Base-by-base conservation (phyloP, 371 early-diverging fungal species). In the Syncephalastrum racemosum region DNA sequence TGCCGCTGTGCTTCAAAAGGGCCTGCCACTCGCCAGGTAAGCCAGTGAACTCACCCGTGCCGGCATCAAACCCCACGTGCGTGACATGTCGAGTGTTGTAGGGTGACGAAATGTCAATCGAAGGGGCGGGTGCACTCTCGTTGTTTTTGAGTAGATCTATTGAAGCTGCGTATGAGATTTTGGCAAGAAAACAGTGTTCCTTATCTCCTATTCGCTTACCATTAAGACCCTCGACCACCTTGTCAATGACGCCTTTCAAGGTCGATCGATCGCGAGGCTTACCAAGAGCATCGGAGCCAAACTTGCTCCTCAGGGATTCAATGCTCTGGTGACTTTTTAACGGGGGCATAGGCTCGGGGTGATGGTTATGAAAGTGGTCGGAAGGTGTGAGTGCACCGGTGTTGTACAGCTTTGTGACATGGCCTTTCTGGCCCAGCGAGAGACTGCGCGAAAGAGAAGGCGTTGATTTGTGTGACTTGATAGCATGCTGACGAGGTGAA, bases 1-100 rank as follows among this genome's bases (percentile, higher is more conserved):
- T 97, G 39, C 97, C 97, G 36, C 96, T 90, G 59, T 92, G 89
- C 58, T 86, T 81, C 16, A 98, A 79, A 62, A 98, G 73, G 27
- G 82, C 73, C 49, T 92, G 88, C 98, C 98, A 98, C 67, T 94
- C 93, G 54, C 87, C 84, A 19, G 98, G 97, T 54, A 98, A 71
- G 7, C 98, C 98, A 39, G 92, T 91, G 59, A 93, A 94, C 69
- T 92, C 93, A 56, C 94, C 94, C 20, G 95, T 92, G 46, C 92
- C 83, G 24, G 88, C 74, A 73, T 93, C 88, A 70, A 90, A 93
- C 4, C 95, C 95, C 49, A 94, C 94, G 69, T 95, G 98, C 3
- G 95, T 95, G 56, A 97, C 75, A 73, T 98, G 98, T 20, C 93
- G 87, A 13, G 96, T 94, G 65, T 98, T 96, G 73, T 92, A 98